Evolutionary conservation across 805 yeast genomes (phyloP).

Genomic region (Candida germanica): DNA sequence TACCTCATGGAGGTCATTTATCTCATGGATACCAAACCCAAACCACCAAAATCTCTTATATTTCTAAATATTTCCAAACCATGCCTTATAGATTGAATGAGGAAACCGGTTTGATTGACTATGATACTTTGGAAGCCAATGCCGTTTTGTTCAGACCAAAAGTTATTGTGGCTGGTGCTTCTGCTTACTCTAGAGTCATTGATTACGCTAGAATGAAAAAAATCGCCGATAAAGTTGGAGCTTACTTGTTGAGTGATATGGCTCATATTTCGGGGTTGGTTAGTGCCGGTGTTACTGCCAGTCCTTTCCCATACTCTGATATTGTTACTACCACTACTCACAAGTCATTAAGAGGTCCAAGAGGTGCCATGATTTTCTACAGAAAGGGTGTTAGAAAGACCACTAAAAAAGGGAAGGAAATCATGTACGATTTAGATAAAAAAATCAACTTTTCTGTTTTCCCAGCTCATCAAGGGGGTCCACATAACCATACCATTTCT

Average conservation of each 20-base stretch:
- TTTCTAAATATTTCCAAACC: constrained; percentile 95
- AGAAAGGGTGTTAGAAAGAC: constrained; percentile 91
- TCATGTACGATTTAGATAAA: constrained; percentile 86
- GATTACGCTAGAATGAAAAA: constrained; percentile 96
- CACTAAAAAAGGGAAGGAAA: constrained; percentile 90
- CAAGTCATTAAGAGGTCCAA: constrained; percentile 98
- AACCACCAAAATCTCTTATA: constrained; percentile 88
- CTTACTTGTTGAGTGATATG: constrained; percentile 95
- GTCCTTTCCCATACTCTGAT: constrained; percentile 96
- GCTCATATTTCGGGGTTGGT: constrained; percentile 97
- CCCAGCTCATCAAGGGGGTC: constrained; percentile 99
- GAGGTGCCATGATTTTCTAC: constrained; percentile 99
- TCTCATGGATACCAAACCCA: constrained; percentile 98
- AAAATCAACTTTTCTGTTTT: constrained; percentile 97
- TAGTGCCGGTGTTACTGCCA: constrained; percentile 92
- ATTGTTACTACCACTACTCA: constrained; percentile 98
- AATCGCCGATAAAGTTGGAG: constrained; percentile 96
- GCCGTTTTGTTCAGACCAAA: constrained; percentile 94
- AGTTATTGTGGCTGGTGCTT: constrained; percentile 95
- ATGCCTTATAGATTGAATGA: constrained; percentile 96
- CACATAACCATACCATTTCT: constrained; percentile 98
- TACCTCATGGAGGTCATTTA: constrained; percentile 98
- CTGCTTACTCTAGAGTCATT: constrained; percentile 94
- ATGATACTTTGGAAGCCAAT: constrained; percentile 88
- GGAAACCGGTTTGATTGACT: constrained; percentile 92